Conservation (phyloP, 2,329 filamentous ascomycete genomes). For the Thielaviopsis punctulata region DNA sequence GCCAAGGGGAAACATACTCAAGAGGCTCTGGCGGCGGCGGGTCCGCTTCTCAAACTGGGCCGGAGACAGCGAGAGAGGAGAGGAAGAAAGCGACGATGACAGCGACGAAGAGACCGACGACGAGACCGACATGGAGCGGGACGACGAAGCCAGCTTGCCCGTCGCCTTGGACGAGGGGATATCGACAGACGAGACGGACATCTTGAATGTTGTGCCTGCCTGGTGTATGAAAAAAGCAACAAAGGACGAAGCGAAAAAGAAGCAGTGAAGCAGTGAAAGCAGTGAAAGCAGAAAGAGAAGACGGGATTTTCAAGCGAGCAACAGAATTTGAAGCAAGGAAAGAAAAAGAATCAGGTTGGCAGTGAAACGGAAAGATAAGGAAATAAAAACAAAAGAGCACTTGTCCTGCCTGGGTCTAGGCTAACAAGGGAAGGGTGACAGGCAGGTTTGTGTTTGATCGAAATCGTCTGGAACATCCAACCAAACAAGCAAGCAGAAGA, state of each 20-base stretch:
- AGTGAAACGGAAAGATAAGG: not conserved
- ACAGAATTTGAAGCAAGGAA: not conserved
- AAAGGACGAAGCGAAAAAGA: not conserved
- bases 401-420: slow-evolving; percentile 10
- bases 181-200: slow-evolving; percentile 49
- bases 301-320: not conserved
- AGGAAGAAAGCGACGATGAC: slow-evolving; percentile 40
- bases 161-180: slow-evolving; percentile 36
- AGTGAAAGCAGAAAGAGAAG: slow-evolving; percentile 7
- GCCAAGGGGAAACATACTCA: slow-evolving; percentile 29
- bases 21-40: slow-evolving; percentile 39
- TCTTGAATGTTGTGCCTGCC: slow-evolving; percentile 18
- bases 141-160: slow-evolving; percentile 19
- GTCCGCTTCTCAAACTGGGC: slow-evolving; percentile 5
- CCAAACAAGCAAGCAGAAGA: not conserved
- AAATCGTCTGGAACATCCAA: not conserved
- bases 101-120: slow-evolving; percentile 26
- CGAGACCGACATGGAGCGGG: slow-evolving; percentile 24
- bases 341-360: slow-evolving; percentile 1
- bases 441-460: too few relatives aligned
- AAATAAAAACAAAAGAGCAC: slow-evolving; percentile 10
- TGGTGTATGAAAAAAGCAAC: not conserved
- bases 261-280: slow-evolving; percentile 6
- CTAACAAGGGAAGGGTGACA: not conserved
- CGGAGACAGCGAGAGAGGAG: slow-evolving; percentile 27